Base-by-base conservation (phyloP, 164 flowering plant species). In the Aristolochia contorta region DNA sequence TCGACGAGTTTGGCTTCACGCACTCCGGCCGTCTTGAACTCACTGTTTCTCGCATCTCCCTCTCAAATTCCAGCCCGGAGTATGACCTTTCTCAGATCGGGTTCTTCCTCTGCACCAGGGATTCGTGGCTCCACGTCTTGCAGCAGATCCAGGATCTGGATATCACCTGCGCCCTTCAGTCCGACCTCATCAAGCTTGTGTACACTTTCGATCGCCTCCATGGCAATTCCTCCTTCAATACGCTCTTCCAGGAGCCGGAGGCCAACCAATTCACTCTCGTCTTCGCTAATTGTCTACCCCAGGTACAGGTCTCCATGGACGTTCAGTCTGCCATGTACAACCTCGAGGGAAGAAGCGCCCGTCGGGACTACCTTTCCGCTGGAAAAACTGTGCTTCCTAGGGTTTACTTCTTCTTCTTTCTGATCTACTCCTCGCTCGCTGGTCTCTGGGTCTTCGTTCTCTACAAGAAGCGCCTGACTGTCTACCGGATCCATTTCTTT, bases 1-100 rank as follows among this genome's bases (percentile, higher is more conserved):
- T 93, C 73, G 96, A 85, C 64, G 88, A 85, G 61, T 88, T 88
- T 76, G 99, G 99, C 0, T 93, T 88, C 88, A 83, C 95, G 32
- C 86, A 78, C 74, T 48, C 61, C 15, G 97, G 99, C 47, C 80
- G 71, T 13, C 82, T 90, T 58, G 89, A 84, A 63, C 95, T 90
- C 72, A 77, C 77, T 66, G 81, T 85, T 68, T 69, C 94, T 16
- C 56, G 67, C 13, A 71, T 89, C 80, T 51, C 69, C 25, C 61
- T 82, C 68, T 77, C 92, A 10, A 65, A 61, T 65, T 55, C 76
- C 10, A 70, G 37, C 50, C 76, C 80, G 41, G 74, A 72, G 2
- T 66, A 65, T 21, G 88, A 84, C 24, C 78, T 74, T 57, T 68
- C 82, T 52, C 69, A 63, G 49, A 45, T 93, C 21, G 99, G 99